These are phyloP conservation scores for Agrocybe praecox DNA, from an alignment of 768 basidiomycete genomes.

Conservation along the genomic window DNA sequence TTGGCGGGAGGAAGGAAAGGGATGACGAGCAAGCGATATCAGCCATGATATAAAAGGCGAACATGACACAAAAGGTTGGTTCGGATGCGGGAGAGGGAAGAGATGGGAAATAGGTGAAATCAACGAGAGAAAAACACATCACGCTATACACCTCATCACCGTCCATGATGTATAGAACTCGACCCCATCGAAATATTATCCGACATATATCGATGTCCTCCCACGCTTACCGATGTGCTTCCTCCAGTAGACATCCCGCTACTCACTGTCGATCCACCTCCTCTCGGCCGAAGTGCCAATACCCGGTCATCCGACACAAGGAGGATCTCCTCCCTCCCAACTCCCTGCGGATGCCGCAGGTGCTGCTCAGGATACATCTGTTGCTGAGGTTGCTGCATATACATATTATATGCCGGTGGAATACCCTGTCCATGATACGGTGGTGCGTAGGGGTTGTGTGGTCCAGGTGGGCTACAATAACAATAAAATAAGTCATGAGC, in stretches of 20 bases:
- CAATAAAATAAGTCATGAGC: neutral
- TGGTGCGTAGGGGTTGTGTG: constrained; percentile 16
- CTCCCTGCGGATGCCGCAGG: constrained; percentile 47
- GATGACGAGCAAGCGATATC: neutral
- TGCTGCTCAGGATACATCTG: constrained; percentile 43
- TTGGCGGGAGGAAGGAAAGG: neutral
- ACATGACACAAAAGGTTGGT: neutral
- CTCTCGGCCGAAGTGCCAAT: constrained; percentile 62
- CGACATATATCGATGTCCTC: constrained; percentile 37
- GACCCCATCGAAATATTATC: constrained; percentile 44
- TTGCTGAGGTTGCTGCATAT: neutral
- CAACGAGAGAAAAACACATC: no score
- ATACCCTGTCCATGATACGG: constrained; percentile 11
- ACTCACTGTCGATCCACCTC: constrained; percentile 15
- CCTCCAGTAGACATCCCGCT: neutral
- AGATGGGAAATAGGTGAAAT: neutral
- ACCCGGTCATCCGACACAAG: constrained; percentile 90
- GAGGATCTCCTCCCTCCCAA: constrained; percentile 81
- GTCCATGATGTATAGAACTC: constrained; percentile 39
- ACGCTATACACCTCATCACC: neutral
- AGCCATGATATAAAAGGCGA: neutral
- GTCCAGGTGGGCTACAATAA: constrained; percentile 11
- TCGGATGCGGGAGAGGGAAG: neutral
- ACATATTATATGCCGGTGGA: neutral
- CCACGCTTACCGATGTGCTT: constrained; percentile 7